Conservation (phyloP, 2,329 filamentous ascomycete species). For the Xylaria polymorpha region DNA sequence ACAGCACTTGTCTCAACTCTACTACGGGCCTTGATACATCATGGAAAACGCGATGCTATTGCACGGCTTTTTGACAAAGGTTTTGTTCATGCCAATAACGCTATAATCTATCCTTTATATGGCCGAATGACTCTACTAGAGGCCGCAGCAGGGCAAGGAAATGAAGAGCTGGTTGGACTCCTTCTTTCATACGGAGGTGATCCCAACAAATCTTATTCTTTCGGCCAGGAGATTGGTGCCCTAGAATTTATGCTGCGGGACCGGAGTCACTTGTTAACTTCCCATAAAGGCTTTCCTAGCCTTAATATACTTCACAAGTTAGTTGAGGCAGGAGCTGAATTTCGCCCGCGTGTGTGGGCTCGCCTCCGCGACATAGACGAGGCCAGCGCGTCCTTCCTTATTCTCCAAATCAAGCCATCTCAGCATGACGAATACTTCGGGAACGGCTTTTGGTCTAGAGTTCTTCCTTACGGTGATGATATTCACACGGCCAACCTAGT, state of each 20-base stretch:
- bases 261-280: too few species aligned
- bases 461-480: background rate
- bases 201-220: constrained; percentile 5
- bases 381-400: background rate
- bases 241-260: too few species aligned
- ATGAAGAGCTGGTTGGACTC: background rate
- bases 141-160: background rate
- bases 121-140: background rate
- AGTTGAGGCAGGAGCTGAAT: background rate
- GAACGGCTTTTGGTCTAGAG: background rate
- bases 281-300: too few species aligned
- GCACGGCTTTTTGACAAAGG: background rate
- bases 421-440: constrained; percentile 7
- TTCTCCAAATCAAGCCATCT: background rate
- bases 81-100: constrained; percentile 5
- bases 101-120: background rate
- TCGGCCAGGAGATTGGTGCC: too few species aligned
- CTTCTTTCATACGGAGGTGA: constrained; percentile 19
- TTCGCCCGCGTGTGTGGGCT: background rate
- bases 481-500: background rate
- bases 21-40: background rate
- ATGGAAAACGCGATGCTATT: background rate
- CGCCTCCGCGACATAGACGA: background rate
- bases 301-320: constrained; percentile 6
- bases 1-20: constrained; percentile 1